Percentiles rank a stretch among this genome's conserved stretches.
These are phyloP conservation scores for Purpureocillium takamizusanense DNA, from an alignment of 2,329 filamentous ascomycete genomes.

Conservation along the genomic window DNA sequence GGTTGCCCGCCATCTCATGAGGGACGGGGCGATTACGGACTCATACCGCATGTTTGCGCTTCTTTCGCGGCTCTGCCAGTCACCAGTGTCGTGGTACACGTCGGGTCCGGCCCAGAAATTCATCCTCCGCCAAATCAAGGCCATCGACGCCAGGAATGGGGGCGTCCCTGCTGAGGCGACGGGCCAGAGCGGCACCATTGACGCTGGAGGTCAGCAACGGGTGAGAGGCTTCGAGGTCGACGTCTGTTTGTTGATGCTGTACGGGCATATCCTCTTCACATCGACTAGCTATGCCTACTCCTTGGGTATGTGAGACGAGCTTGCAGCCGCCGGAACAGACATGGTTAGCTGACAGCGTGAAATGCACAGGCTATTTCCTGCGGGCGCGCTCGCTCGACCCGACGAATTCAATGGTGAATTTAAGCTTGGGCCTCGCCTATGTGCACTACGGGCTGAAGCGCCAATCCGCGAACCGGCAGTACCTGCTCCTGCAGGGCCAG, in stretches of 20 bases:
- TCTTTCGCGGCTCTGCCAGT: conserved; percentile 67
- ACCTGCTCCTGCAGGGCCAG: conserved; percentile 76
- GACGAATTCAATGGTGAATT: conserved; percentile 66
- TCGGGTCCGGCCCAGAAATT: conserved; percentile 82
- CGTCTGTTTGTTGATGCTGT: conserved; percentile 74
- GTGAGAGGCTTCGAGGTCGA: conserved; percentile 44
- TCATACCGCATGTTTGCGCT: conserved; percentile 76
- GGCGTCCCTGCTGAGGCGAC: conserved; percentile 22
- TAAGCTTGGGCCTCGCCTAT: conserved; percentile 77
- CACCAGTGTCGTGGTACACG: conserved; percentile 66
- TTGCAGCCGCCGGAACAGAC: too few relatives aligned
- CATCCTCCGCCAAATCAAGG: conserved; percentile 83
- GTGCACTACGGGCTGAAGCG: conserved; percentile 84
- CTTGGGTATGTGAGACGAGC: conserved; percentile 60
- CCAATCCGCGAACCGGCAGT: conserved; percentile 83
- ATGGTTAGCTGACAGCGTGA: too few relatives aligned
- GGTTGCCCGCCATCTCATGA: conserved; percentile 75
- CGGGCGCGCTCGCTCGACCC: conserved; percentile 67
- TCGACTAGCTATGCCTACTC: conserved; percentile 78
- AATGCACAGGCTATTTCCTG: conserved; percentile 65
- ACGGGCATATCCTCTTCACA: conserved; percentile 81
- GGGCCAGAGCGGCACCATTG: conserved; percentile 8
- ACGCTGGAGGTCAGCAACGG: background rate
- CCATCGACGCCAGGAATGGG: conserved; percentile 61
- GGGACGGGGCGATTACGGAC: conserved; percentile 72